Evolutionary conservation across 306 rosid species (phyloP), one percentile per base, ranked within the genome.

Genomic region (Cicer chorassanicum): DNA sequence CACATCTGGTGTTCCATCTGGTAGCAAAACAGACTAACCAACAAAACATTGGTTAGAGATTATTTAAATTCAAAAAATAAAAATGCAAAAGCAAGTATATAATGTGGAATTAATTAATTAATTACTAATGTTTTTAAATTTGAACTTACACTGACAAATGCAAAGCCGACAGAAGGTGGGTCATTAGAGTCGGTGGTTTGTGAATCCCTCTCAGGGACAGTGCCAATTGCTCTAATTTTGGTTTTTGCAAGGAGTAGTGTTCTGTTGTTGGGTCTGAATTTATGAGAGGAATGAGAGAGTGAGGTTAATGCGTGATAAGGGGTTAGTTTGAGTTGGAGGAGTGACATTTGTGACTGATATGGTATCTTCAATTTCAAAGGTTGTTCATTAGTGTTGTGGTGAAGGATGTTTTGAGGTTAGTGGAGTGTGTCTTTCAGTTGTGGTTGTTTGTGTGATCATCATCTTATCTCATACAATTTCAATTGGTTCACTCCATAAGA

Each of bases 1-100:
- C 11, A 92, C 81, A 75, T 94, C 96, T 15, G 95, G 93, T n/a
- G 90, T 91, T 74, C 92, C 92, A 86, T 94, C 97, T 38, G 97
- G 99, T 9, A 92, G 92, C 80, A 94, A 78, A 38, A 90, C 96
- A 53, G 99, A 85, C 99, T 94, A 73, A 61, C 2, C 44, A 48
- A 29, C 45, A 49, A 62, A 45, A 45, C 48, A 60, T n/a, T 68
- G 45, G 12, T 53, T 48, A 46, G 63, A 72, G 5, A 34, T 60
- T 42, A 24, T 24, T 66, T 39, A 40, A 49, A 46, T 38, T 45
- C 12, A 66, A 15, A 34, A 50, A 12, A 2, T 0, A 24, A 9
- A 38, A 49, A 13, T 0, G 4, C 29, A 18, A 4, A 51, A 51
- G 8, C 18, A 48, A 5, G n/a, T 48, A 48, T 13, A 48, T n/a